These are phyloP conservation scores for Triticum timopheevii DNA, from an alignment of 176 grass and related monocot species.

Conservation along the genomic window DNA sequence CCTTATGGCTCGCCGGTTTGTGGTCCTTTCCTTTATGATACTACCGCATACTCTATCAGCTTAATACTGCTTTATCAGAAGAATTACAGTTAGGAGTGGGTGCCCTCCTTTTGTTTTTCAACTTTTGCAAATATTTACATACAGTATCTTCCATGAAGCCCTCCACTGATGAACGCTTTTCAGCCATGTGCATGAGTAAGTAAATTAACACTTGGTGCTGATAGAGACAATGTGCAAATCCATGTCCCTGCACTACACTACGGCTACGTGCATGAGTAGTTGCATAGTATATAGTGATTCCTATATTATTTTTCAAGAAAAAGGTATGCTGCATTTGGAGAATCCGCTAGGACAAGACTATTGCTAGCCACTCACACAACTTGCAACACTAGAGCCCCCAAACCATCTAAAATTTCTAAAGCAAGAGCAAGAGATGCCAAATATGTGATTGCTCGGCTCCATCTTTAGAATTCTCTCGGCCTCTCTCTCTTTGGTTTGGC, in stretches of 20 bases:
- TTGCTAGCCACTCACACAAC: neutral
- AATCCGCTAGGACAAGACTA: neutral
- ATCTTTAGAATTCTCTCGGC: slow-evolving; percentile 28
- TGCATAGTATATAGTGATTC: neutral
- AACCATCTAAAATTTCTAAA: neutral
- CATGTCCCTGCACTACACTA: neutral
- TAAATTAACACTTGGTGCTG: neutral
- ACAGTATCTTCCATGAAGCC: neutral
- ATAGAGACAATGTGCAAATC: neutral
- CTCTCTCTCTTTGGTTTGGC: slow-evolving; percentile 13
- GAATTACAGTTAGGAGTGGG: slow-evolving; percentile 6
- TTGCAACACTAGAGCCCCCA: neutral
- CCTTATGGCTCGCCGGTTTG: slow-evolving; percentile 8
- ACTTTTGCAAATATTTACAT: slow-evolving; percentile 9
- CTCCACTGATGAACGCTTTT: neutral
- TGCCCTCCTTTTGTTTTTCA: neutral
- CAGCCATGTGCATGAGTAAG: neutral
- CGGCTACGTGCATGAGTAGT: neutral
- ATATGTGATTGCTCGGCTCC: slow-evolving; percentile 6
- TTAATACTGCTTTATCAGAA: neutral
- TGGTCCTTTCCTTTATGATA: slow-evolving; percentile 21
- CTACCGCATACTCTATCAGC: neutral
- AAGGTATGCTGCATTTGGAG: neutral
- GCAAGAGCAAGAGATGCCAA: slow-evolving; percentile 16
- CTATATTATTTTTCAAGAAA: neutral